Evolutionary conservation across 2,329 filamentous ascomycete genomes (phyloP).

Genomic region (Lachnum nothofagi): DNA sequence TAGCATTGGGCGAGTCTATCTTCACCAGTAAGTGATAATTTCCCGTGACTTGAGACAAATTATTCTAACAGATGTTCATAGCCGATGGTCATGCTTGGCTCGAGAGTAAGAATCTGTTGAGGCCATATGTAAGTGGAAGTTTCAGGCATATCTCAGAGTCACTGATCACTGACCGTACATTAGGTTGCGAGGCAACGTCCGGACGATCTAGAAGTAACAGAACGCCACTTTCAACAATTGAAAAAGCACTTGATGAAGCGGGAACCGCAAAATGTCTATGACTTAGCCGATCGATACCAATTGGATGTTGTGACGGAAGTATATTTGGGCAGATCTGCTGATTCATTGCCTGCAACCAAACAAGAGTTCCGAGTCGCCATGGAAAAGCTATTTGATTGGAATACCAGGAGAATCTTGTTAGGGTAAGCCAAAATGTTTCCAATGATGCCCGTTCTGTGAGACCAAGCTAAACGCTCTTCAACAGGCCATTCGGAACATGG

Average conservation of each 20-base stretch:
- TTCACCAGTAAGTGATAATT: conserved; percentile 6
- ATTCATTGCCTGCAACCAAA: conserved; percentile 4
- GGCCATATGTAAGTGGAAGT: conserved; percentile 1
- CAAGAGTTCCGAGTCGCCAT: conserved; percentile 7
- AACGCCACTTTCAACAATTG: conserved; percentile 4
- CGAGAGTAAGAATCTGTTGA: background rate
- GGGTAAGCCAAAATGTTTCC: conserved; percentile 3
- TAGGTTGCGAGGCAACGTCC: conserved; percentile 5
- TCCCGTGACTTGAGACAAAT: background rate
- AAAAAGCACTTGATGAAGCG: conserved; percentile 3
- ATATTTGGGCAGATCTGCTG: conserved; percentile 7
- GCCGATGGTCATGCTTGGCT: conserved; percentile 1
- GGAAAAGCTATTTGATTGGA: conserved; percentile 5
- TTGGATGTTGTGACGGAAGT: conserved; percentile 8
- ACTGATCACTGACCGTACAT: background rate
- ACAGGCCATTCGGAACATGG: background rate
- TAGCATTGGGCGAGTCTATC: conserved; percentile 6
- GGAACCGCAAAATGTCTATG: conserved; percentile 7
- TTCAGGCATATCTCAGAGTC: too few relatives aligned
- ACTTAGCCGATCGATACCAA: conserved; percentile 5
- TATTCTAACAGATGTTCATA: background rate
- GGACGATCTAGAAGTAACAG: conserved; percentile 3
- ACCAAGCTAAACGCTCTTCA: background rate
- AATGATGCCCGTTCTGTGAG: background rate
- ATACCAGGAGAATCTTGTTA: conserved; percentile 2